These are phyloP conservation scores for Aspergillus carlsbadensis DNA, from an alignment of 495 filamentous ascomycete species.

Conservation along the genomic window DNA sequence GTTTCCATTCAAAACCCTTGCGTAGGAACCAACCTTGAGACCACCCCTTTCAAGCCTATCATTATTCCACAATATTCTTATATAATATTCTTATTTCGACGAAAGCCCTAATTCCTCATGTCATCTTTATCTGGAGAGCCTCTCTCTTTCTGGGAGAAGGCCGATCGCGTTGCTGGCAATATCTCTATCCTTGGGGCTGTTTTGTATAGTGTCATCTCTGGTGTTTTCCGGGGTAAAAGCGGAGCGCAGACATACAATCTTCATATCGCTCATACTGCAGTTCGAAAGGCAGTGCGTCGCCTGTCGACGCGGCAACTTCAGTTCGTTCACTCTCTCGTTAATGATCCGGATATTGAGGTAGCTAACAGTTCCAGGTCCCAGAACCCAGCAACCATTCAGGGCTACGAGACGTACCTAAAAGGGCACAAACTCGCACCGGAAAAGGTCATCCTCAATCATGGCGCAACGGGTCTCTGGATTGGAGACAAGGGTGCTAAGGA, in stretches of 20 bases:
- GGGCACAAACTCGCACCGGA: slow-evolving; percentile 46
- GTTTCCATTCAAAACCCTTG: background rate
- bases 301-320: slow-evolving; percentile 32
- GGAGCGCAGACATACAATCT: slow-evolving; percentile 31
- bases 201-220: slow-evolving; percentile 33
- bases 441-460: slow-evolving; percentile 47
- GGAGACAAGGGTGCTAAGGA: slow-evolving; percentile 56
- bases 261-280: slow-evolving; percentile 32
- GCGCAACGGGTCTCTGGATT: slow-evolving; percentile 58
- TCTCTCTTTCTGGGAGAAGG: slow-evolving; percentile 41
- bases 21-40: background rate
- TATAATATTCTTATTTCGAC: slow-evolving; percentile 9
- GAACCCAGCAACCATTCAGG: slow-evolving; percentile 36
- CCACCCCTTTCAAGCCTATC: background rate
- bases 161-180: slow-evolving; percentile 24
- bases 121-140: slow-evolving; percentile 17
- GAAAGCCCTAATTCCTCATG: background rate
- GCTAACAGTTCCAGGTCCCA: slow-evolving; percentile 28
- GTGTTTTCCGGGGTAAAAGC: slow-evolving; percentile 36
- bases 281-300: slow-evolving; percentile 24
- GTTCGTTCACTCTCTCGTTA: slow-evolving; percentile 22
- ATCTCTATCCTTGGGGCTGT: slow-evolving; percentile 20
- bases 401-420: slow-evolving; percentile 48
- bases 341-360: background rate
- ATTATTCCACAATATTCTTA: slow-evolving; percentile 7